Evolutionary conservation across 2,329 filamentous ascomycete species (phyloP).

Genomic region (Fusarium agapanthi): DNA sequence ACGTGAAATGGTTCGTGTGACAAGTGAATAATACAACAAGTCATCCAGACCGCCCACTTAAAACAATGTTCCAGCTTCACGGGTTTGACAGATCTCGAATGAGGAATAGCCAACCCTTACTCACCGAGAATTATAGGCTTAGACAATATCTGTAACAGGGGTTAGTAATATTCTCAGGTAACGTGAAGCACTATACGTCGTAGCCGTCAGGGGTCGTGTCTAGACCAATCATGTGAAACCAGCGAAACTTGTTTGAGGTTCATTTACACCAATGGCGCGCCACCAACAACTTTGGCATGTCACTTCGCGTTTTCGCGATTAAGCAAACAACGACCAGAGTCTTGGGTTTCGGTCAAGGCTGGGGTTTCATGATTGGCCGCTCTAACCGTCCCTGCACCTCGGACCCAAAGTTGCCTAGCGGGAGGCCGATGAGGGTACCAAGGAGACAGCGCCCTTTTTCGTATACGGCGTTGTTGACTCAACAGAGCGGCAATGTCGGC

Average conservation of each 20-base stretch:
- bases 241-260: background rate
- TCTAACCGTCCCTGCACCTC: background rate
- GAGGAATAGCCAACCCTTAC: background rate
- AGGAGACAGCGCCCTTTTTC: background rate
- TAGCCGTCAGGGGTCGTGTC: background rate
- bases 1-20: slow-evolving; percentile 8
- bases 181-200: slow-evolving; percentile 3
- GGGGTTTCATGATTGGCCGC: background rate
- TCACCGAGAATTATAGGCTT: too few relatives aligned
- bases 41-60: background rate
- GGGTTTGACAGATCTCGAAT: background rate
- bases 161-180: slow-evolving; percentile 4
- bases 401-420: background rate
- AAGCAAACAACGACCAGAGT: background rate
- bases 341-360: background rate
- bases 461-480: background rate
- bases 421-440: background rate
- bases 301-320: background rate
- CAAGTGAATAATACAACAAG: background rate
- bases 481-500: slow-evolving; percentile 13
- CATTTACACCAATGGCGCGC: background rate
- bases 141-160: slow-evolving; percentile 8
- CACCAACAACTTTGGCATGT: background rate
- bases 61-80: background rate
- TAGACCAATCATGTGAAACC: slow-evolving; percentile 17